phyloP scores from a whole-genome alignment of 2,329 filamentous ascomycete genomes.

The Penicillium sp. region DNA sequence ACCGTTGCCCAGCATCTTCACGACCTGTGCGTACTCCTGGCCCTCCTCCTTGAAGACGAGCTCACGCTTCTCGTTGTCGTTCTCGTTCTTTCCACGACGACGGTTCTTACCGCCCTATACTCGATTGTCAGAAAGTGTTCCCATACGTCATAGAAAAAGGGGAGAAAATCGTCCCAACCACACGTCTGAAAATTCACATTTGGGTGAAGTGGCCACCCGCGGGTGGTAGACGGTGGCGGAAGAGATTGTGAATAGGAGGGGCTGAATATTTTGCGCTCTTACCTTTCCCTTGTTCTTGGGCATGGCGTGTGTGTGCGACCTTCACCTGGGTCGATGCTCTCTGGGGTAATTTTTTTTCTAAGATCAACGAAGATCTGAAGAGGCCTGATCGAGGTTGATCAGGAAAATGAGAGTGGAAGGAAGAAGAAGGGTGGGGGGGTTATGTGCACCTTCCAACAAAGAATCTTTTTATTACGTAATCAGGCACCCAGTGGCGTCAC shows the following conservation, averaged over 20 bases:
- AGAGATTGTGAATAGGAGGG: conserved; percentile 25
- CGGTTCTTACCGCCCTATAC: conserved; percentile 94
- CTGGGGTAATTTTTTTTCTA: conserved; percentile 17
- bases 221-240: conserved; percentile 16
- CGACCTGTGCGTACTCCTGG: conserved; percentile 84
- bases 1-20: conserved; percentile 96
- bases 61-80: conserved; percentile 98
- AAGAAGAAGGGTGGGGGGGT: conserved; percentile 19
- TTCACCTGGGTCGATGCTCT: conserved; percentile 27
- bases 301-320: conserved; percentile 61
- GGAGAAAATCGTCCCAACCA: not conserved
- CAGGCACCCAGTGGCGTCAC: conserved; percentile 23
- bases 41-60: conserved; percentile 98
- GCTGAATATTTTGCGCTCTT: conserved; percentile 42
- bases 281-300: conserved; percentile 99
- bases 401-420: conserved; percentile 12
- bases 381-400: conserved; percentile 14
- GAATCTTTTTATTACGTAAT: conserved; percentile 28
- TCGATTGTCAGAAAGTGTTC: conserved; percentile 30
- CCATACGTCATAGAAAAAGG: conserved; percentile 1
- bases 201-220: conserved; percentile 1
- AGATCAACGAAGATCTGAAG: conserved; percentile 20
- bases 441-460: conserved; percentile 14
- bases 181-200: not conserved
- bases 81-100: conserved; percentile 98